These are phyloP conservation scores for Ogataea glucozyma DNA, from an alignment of 805 yeast species.

Conservation along the genomic window DNA sequence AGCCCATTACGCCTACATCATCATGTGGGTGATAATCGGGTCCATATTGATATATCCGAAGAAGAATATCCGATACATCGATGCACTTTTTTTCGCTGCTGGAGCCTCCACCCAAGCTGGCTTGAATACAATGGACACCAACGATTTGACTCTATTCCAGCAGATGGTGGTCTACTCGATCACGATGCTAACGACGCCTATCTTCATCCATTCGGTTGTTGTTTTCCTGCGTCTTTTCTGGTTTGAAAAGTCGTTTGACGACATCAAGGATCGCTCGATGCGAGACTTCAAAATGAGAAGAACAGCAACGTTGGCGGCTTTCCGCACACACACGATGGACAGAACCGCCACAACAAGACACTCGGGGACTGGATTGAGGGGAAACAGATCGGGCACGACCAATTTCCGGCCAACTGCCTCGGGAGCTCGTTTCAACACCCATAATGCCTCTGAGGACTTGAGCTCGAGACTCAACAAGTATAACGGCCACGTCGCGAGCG, in stretches of 20 bases:
- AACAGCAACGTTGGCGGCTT: constrained; percentile 66
- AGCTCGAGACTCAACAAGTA: constrained; percentile 25
- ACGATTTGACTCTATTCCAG: constrained; percentile 68
- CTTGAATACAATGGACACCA: constrained; percentile 73
- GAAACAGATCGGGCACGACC: constrained; percentile 10
- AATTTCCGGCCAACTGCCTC: constrained; percentile 1
- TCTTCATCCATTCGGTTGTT: constrained; percentile 78
- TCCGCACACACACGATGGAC: constrained; percentile 33
- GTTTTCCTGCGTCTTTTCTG: constrained; percentile 80
- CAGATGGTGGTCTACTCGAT: constrained; percentile 70
- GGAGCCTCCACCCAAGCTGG: constrained; percentile 94
- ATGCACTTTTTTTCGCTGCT: constrained; percentile 71
- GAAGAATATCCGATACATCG: constrained; percentile 67
- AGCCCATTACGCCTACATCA: constrained; percentile 74
- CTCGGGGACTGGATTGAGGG: constrained; percentile 14
- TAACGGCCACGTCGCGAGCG: constrained; percentile 6
- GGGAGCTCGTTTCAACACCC: constrained; percentile 24
- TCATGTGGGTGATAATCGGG: constrained; percentile 57
- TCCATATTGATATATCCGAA: constrained; percentile 79
- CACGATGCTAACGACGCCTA: constrained; percentile 76
- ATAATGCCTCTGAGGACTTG: constrained; percentile 36
- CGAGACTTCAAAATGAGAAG: constrained; percentile 80
- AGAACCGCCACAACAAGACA: too few relatives aligned
- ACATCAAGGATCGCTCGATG: constrained; percentile 77
- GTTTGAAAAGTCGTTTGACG: constrained; percentile 85